A percentile compares a stretch with the other conserved stretches of the same genome.
phyloP scores from a whole-genome alignment of 164 flowering plant species.

The Macadamia integrifolia region DNA sequence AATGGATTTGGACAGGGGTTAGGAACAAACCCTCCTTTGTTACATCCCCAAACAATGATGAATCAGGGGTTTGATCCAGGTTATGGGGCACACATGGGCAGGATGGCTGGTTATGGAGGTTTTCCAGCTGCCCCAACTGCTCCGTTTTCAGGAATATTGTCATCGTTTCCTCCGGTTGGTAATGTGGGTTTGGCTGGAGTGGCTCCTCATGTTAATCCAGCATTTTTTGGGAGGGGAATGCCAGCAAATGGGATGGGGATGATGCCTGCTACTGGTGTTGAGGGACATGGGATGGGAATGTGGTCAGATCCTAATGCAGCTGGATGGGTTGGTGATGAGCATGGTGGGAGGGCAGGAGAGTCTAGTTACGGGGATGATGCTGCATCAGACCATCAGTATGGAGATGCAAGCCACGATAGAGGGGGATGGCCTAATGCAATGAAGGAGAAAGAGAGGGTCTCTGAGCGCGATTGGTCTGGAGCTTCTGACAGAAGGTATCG shows the following conservation, averaged over 20 bases:
- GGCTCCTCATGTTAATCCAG: constrained; percentile 87
- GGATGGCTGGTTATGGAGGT: constrained; percentile 75
- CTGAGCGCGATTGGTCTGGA: constrained; percentile 74
- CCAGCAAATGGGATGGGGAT: constrained; percentile 78
- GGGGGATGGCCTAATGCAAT: constrained; percentile 42
- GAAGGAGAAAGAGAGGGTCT: constrained; percentile 69
- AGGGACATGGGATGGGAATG: constrained; percentile 72
- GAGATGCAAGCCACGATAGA: constrained; percentile 73
- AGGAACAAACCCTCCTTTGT: constrained; percentile 49
- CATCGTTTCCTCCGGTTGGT: constrained; percentile 66
- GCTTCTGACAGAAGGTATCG: constrained; percentile 66
- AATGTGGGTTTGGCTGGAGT: constrained; percentile 76
- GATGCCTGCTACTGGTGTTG: constrained; percentile 71
- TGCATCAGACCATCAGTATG: constrained; percentile 80
- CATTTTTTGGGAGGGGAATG: constrained; percentile 76
- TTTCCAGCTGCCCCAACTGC: constrained; percentile 62
- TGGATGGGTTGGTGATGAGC: constrained; percentile 81
- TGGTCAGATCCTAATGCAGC: constrained; percentile 80
- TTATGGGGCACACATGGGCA: constrained; percentile 72
- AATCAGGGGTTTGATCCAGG: constrained; percentile 85
- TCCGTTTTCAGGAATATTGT: constrained; percentile 61
- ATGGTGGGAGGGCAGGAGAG: constrained; percentile 73
- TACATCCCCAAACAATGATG: constrained; percentile 86
- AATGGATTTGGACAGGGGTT: constrained; percentile 68
- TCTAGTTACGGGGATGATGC: constrained; percentile 91